Evolutionary conservation across 805 yeast species (phyloP), one percentile per base, ranked within the genome.

Genomic region (Kodamaea lidongshanica): DNA sequence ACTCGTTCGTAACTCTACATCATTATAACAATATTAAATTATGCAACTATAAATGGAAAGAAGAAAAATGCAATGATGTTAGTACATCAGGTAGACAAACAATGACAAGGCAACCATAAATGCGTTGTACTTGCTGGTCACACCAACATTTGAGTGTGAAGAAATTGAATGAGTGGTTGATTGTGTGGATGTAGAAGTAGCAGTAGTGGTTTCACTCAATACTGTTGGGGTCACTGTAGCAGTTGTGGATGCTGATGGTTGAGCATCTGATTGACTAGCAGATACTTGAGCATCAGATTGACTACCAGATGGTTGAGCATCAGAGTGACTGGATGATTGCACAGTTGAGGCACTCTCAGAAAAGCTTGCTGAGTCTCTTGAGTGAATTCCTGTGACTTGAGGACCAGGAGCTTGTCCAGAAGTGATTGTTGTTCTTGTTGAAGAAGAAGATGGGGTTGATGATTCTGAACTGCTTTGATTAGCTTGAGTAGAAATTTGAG

Each of bases 391-490:
- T n/a, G n/a, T n/a, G n/a, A n/a, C n/a, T n/a, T n/a, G n/a, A n/a
- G n/a, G n/a, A n/a, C n/a, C n/a, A n/a, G n/a, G n/a, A n/a, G n/a
- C n/a, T n/a, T n/a, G n/a, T n/a, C n/a, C n/a, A 13, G 30, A 19
- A 14, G 30, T 5, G 17, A 10, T 13, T 12, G 25, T 19, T 4
- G 51, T 33, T 8, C 40, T 32, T 5, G 51, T 30, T 5, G 57
- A 34, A 6, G 45, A 31, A 16, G 29, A 20, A 5, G 45, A 45
- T 9, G 43, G 31, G 3, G 55, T 27, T 3, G 54, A 33, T 8
- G 52, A 37, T 6, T 42, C 44, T 27, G 51, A 43, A 6, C 52
- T 35, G 3, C 52, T 26, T n/a, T n/a, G n/a, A n/a, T n/a, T n/a
- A n/a, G n/a, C n/a, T n/a, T n/a, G n/a, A 15, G 33, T 14, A 10